These are phyloP conservation scores for Aspergillus mulundensis DNA, from an alignment of 495 filamentous ascomycete species.

Conservation along the genomic window DNA sequence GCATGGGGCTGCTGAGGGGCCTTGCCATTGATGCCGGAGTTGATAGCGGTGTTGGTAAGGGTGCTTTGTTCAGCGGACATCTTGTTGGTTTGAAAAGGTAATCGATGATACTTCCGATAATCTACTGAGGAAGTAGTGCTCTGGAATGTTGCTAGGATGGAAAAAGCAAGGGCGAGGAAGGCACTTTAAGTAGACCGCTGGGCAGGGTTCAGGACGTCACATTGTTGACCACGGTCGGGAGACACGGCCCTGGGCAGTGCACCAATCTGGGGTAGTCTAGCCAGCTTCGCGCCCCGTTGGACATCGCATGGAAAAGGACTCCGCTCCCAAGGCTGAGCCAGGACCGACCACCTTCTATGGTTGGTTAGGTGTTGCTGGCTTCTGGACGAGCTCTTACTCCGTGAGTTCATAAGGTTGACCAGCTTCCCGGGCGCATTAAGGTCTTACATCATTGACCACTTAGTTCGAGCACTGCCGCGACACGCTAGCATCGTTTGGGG, in stretches of 20 bases:
- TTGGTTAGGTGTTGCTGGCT: background rate
- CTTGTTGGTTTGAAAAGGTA: background rate
- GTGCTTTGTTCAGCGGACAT: slow-evolving; percentile 29
- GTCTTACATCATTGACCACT: slow-evolving; percentile 2
- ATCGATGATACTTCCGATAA: background rate
- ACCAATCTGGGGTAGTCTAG: slow-evolving; percentile 4
- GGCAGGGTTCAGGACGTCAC: background rate
- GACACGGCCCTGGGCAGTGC: slow-evolving; percentile 4
- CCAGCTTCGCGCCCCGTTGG: slow-evolving; percentile 1
- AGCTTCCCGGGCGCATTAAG: background rate
- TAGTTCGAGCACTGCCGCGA: background rate
- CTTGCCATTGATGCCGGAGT: slow-evolving; percentile 36
- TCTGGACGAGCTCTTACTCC: background rate
- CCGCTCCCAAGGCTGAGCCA: slow-evolving; percentile 10
- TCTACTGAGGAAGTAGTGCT: background rate
- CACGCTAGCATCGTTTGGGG: background rate
- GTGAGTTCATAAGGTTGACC: background rate
- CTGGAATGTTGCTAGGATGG: background rate
- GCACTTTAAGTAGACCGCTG: background rate
- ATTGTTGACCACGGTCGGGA: background rate
- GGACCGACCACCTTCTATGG: background rate
- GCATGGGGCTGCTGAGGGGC: slow-evolving; percentile 29
- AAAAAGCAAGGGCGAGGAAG: slow-evolving; percentile 4
- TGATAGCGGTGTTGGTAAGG: slow-evolving; percentile 13
- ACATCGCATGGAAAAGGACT: background rate